A percentile compares a stretch with the other conserved stretches of the same genome.
phyloP scores from a whole-genome alignment of 352 stramenopile genomes.

The Ophiocytium majus region DNA sequence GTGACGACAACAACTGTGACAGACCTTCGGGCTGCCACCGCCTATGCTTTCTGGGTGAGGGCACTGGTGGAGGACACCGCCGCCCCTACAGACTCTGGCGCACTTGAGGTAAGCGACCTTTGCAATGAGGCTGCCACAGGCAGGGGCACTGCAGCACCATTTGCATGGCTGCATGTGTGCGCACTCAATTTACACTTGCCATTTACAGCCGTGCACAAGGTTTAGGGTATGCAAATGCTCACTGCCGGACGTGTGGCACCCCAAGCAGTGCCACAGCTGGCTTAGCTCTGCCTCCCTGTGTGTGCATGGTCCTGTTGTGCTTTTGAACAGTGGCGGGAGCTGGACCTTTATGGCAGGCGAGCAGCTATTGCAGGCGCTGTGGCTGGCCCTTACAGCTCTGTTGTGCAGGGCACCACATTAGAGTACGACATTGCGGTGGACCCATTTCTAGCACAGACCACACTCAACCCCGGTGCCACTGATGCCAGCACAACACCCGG shows the following conservation, averaged over 20 bases:
- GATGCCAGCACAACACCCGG: constrained; percentile 67
- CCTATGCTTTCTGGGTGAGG: constrained; percentile 73
- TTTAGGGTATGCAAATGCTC: no score
- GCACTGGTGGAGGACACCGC: constrained; percentile 72
- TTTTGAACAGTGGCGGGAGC: constrained; percentile 40
- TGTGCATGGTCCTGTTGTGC: no score
- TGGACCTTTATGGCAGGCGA: constrained; percentile 80
- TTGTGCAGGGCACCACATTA: neutral
- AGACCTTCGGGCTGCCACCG: constrained; percentile 63
- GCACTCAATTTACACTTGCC: no score
- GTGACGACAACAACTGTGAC: constrained; percentile 83
- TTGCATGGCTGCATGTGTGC: no score
- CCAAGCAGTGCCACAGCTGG: no score
- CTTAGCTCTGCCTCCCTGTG: no score
- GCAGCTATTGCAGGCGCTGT: constrained; percentile 62
- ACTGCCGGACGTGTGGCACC: no score
- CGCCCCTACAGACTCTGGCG: no score
- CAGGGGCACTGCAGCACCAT: no score
- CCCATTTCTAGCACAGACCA: constrained; percentile 67
- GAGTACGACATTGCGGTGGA: neutral
- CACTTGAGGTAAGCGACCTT: no score
- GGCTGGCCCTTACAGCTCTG: constrained; percentile 59
- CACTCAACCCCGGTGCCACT: constrained; percentile 69
- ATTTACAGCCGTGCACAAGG: no score
- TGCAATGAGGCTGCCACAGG: no score